A percentile compares a stretch with the other conserved stretches of the same genome.
phyloP scores from a whole-genome alignment of 352 stramenopile species.

The Phytophthora melonis region DNA sequence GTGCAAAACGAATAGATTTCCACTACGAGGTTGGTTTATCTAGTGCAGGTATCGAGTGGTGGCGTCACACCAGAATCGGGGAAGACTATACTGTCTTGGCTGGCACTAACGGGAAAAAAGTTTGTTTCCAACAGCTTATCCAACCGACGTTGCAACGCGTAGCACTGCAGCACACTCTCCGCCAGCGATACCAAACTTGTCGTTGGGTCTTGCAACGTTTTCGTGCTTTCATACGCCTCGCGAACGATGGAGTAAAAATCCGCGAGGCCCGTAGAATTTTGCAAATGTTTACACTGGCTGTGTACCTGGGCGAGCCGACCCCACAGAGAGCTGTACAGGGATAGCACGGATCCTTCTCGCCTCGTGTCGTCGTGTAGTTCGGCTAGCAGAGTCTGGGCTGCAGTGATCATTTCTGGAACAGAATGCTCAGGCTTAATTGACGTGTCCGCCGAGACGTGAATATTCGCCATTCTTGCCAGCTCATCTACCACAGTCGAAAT shows the following conservation, averaged over 20 bases:
- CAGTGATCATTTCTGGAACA: not conserved
- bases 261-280: not conserved
- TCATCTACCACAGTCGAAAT: slow-evolving; percentile 3
- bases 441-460: not conserved
- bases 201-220: not conserved
- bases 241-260: not conserved
- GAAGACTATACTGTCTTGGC: no score
- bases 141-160: not conserved
- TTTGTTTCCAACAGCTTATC: not conserved
- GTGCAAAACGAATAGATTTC: no score
- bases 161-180: not conserved
- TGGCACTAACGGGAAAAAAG: not conserved
- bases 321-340: not conserved
- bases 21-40: no score
- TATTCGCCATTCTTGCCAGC: not conserved
- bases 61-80: no score
- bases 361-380: not conserved
- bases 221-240: not conserved
- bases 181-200: not conserved
- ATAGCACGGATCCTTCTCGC: not conserved
- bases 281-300: not conserved
- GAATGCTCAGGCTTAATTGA: not conserved
- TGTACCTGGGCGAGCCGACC: not conserved
- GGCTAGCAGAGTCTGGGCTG: not conserved
- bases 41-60: no score